Evolutionary conservation across 495 filamentous ascomycete species (phyloP), one percentile per base, ranked within the genome.

Genomic region (Hypoxylon subgilvum): DNA sequence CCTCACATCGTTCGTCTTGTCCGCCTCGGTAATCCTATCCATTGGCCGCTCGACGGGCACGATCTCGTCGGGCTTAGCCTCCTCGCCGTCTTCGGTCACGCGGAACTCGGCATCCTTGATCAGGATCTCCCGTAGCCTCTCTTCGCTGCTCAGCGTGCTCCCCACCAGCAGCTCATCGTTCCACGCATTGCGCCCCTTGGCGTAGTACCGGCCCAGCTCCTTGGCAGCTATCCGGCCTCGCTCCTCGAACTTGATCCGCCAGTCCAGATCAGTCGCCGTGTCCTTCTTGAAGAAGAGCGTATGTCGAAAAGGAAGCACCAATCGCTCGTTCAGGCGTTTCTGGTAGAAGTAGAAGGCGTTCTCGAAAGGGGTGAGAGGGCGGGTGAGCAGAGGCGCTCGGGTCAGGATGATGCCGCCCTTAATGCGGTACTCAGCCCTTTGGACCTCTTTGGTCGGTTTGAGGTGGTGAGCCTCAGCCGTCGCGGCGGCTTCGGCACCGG

Each of bases 281-380:
- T 88, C 91, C 59, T 86, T 87, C 80, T 95, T 96, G 87, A 91
- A 96, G 82, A 96, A 99, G 75, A 97, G 94, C 71, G 89, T 91
- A 45, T 88, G 84, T 13, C 87, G 88, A 77, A 99, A 99, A 1
- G 93, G 92, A 6, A 93, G 80, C 8, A 85, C 84, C 23, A 96
- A 79, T 8, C 94, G 91, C 77, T 99, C 94, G 74, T 99, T 96
- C 46, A 99, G 81, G 9, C 94, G 91, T 55, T 90, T 90, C 76
- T 99, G 94, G 78, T 99, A 99, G 72, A 97, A 90, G 79, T 86
- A 94, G 77, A 83, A 97, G 44, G 92, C 79, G 70, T 90, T 87
- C 74, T 99, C 94, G 73, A 99, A 97, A 9, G 88, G 80, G 25
- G 86, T 87, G 13, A 91, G 87, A 43, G 87, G 79, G 55, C 88